phyloP scores from a whole-genome alignment of 2,329 filamentous ascomycete species.

The Colletotrichum sp. region DNA sequence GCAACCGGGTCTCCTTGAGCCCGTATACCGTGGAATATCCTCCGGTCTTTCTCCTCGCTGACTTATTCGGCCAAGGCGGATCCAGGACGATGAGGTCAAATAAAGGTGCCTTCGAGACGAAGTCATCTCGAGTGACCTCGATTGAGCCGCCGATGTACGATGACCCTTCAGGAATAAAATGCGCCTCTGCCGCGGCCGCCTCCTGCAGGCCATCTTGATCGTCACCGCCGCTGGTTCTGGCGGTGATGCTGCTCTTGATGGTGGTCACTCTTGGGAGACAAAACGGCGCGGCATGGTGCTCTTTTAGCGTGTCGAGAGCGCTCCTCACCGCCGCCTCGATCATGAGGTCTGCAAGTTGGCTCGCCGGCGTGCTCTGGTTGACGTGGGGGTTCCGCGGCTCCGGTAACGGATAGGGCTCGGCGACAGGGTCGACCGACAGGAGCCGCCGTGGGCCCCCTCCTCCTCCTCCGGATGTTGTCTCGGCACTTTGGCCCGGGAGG shows the following conservation, averaged over 20 bases:
- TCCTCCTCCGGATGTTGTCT: not conserved
- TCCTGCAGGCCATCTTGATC: not conserved
- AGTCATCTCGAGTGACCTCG: constrained; percentile 40
- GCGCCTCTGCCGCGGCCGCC: not conserved
- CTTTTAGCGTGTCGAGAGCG: constrained; percentile 44
- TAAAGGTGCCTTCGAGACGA: constrained; percentile 47
- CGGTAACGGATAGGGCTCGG: constrained; percentile 54
- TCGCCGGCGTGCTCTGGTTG: constrained; percentile 42
- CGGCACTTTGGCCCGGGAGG: constrained; percentile 34
- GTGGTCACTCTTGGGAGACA: constrained; percentile 45
- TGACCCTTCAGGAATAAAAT: constrained; percentile 45
- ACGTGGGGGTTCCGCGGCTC: constrained; percentile 50
- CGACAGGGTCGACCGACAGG: constrained; percentile 48
- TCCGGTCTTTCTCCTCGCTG: constrained; percentile 64
- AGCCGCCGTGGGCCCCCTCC: constrained; percentile 40
- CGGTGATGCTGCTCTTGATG: constrained; percentile 8
- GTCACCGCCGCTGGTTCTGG: not conserved
- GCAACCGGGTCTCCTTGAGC: constrained; percentile 48
- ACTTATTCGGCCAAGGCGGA: constrained; percentile 83
- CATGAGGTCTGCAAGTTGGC: constrained; percentile 61
- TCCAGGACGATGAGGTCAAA: constrained; percentile 77
- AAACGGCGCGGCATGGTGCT: constrained; percentile 47
- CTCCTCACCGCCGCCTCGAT: constrained; percentile 48
- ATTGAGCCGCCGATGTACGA: constrained; percentile 55
- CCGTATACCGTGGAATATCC: constrained; percentile 53